phyloP scores from a whole-genome alignment of 257 asterid species.

The Vinca minor region DNA sequence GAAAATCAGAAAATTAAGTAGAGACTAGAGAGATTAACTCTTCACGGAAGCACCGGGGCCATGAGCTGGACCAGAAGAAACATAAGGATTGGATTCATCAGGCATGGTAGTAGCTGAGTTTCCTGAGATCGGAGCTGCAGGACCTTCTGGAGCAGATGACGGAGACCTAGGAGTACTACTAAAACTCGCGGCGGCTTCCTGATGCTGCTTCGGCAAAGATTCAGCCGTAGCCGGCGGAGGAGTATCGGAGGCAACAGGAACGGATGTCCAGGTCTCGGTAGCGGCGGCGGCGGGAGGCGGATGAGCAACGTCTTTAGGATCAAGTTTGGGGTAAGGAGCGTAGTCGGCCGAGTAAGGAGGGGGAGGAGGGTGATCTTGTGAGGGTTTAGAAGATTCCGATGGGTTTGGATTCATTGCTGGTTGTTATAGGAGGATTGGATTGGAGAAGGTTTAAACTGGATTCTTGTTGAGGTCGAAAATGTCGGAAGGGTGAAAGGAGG shows the following conservation, averaged over 20 bases:
- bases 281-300: conserved; percentile 45
- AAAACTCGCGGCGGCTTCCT: not conserved
- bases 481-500: not conserved
- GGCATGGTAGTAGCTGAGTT: conserved; percentile 61
- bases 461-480: not conserved
- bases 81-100: conserved; percentile 68
- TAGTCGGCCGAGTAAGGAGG: conserved; percentile 34
- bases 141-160: conserved; percentile 18
- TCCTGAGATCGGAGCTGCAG: conserved; percentile 24
- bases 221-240: not conserved
- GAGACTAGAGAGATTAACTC: conserved; percentile 18
- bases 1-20: not conserved
- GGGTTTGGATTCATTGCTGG: conserved; percentile 6
- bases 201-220: conserved; percentile 1
- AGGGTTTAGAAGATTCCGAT: conserved; percentile 18
- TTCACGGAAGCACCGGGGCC: conserved; percentile 32
- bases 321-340: conserved; percentile 79
- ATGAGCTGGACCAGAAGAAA: conserved; percentile 44
- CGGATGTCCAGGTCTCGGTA: conserved; percentile 47
- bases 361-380: conserved; percentile 15
- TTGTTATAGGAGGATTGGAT: not conserved
- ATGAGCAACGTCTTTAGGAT: conserved; percentile 53
- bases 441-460: conserved; percentile 3
- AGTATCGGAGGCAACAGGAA: conserved; percentile 27
- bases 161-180: conserved; percentile 16